phyloP scores from a whole-genome alignment of 2,329 filamentous ascomycete species.

The Botryotinia convoluta region DNA sequence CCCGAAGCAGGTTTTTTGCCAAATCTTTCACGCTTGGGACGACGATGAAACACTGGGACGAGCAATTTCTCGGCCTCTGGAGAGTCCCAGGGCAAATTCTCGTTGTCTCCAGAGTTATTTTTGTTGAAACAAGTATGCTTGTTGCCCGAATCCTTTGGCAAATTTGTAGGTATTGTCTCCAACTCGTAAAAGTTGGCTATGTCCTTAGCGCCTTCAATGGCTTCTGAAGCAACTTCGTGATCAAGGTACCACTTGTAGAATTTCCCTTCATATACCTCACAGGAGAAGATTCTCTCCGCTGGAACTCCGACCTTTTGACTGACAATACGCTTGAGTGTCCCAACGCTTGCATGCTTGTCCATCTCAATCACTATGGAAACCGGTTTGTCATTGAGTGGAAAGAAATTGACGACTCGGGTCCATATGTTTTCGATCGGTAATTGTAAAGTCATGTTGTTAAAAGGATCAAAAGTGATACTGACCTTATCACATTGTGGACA shows the following conservation, averaged over 20 bases:
- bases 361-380: conserved; percentile 75
- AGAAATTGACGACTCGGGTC: conserved; percentile 71
- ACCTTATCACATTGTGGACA: conserved; percentile 91
- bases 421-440: conserved; percentile 84
- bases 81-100: conserved; percentile 55
- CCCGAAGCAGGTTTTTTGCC: conserved; percentile 19
- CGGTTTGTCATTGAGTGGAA: conserved; percentile 70
- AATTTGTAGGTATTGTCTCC: conserved; percentile 76
- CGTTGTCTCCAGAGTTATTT: conserved; percentile 45
- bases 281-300: conserved; percentile 66
- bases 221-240: conserved; percentile 63
- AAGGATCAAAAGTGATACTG: conserved; percentile 98
- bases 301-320: conserved; percentile 66
- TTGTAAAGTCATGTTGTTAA: conserved; percentile 89
- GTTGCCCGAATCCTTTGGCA: conserved; percentile 44
- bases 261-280: conserved; percentile 77
- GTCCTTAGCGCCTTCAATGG: conserved; percentile 57
- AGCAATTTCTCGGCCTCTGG: conserved; percentile 63
- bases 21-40: conserved; percentile 36
- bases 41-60: conserved; percentile 69
- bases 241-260: conserved; percentile 89
- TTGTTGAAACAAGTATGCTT: conserved; percentile 40
- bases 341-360: conserved; percentile 70
- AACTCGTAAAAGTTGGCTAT: conserved; percentile 74
- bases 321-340: conserved; percentile 65